Evolutionary conservation across 2,329 filamentous ascomycete species (phyloP), one percentile per base, ranked within the genome.

Genomic region (Lasiodiplodia citricola): DNA sequence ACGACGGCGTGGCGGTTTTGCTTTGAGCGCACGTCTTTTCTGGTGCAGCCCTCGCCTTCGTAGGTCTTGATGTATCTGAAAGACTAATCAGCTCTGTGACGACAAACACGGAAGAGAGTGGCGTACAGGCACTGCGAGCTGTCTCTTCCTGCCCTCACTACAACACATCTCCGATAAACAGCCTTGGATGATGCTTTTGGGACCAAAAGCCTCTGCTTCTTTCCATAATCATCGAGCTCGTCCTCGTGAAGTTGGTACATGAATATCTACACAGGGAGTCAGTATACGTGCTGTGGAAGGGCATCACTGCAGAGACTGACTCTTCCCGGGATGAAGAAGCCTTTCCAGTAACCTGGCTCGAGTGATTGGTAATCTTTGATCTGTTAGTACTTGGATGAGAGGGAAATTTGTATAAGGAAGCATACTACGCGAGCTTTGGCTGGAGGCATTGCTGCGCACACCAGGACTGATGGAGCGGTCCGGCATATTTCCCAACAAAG

Each of bases 341-440:
- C 25, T 16, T 23, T 21, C 58, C 58, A 62, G 28, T 62, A 28
- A 3, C 47, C n/a, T 25, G 10, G 41, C 3, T 62, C 58, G 18
- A 62, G 58, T 16, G 21, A 4, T 18, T 62, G 41, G 41, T 62
- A 62, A 18, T 62, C 58, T 62, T 51, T 14, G n/a, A 28, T 35
- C 25, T 8, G 41, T 35, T 10, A 50, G 41, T 7, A 7, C 21
- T n/a, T 5, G 16, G 35, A 3, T 13, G 13, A 44, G 4, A 11
- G 1, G 16, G 5, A 16, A 28, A 28, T 28, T 28, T n/a, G 13
- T 14, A 14, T 4, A 25, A 13, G 21, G 28, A 23, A 28, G 13
- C 58, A 35, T 51, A 62, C 58, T 10, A 25, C 58, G 58, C 47
- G 58, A 62, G 28, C 58, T 50, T n/a, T 62, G 58, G 58, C 41